These are phyloP conservation scores for Epithele typhae DNA, from an alignment of 768 basidiomycete species.

Conservation along the genomic window DNA sequence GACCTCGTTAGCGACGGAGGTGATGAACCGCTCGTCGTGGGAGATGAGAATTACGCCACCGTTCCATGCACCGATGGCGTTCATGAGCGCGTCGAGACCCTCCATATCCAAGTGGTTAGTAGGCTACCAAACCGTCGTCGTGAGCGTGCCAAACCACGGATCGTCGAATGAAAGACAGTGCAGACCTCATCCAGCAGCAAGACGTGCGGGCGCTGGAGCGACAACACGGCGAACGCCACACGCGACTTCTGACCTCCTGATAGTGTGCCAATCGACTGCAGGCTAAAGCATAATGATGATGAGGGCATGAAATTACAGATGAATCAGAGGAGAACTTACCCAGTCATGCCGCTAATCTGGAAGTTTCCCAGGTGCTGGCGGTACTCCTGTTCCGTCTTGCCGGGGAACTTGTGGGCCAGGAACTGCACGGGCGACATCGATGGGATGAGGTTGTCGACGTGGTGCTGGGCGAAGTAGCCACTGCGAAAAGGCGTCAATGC, in stretches of 20 bases:
- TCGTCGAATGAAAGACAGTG: conserved; percentile 2
- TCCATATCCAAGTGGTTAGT: conserved; percentile 97
- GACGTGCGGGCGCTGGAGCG: conserved; percentile 86
- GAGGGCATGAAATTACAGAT: background rate
- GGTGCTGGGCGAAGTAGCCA: conserved; percentile 92
- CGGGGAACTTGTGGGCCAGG: conserved; percentile 87
- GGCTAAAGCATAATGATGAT: too few relatives aligned
- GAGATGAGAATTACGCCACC: conserved; percentile 92
- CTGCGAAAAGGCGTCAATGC: conserved; percentile 33
- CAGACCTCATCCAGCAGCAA: conserved; percentile 88
- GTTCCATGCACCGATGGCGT: conserved; percentile 74
- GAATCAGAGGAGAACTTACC: too few relatives aligned
- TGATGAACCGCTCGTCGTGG: conserved; percentile 95
- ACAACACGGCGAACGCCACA: conserved; percentile 87
- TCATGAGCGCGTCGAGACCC: conserved; percentile 95
- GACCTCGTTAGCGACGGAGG: conserved; percentile 82
- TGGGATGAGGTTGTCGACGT: conserved; percentile 86
- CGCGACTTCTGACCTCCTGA: conserved; percentile 96
- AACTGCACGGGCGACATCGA: conserved; percentile 91
- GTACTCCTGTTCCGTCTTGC: conserved; percentile 95
- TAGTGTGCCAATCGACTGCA: conserved; percentile 88
- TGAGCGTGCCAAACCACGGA: too few relatives aligned
- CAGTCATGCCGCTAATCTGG: conserved; percentile 95
- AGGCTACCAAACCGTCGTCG: too few relatives aligned
- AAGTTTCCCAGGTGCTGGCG: conserved; percentile 93